A percentile compares a stretch with the other conserved stretches of the same genome.
Evolutionary conservation across 768 basidiomycete species (phyloP).

Genomic region (Xerocomellus amylosporus): DNA sequence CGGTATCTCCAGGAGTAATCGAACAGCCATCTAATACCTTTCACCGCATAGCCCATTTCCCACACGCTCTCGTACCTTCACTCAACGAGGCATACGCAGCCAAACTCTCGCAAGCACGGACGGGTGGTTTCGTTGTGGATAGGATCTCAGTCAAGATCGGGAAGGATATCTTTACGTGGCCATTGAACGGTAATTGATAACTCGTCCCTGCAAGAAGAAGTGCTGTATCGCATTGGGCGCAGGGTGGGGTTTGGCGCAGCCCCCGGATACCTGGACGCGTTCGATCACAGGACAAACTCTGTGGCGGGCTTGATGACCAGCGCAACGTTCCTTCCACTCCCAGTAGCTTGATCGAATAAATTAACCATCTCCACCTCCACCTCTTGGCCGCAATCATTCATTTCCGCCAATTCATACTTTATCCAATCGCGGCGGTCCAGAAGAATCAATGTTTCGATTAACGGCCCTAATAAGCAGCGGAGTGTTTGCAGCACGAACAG

Average conservation of each 20-base stretch:
- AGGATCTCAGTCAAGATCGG: constrained; percentile 68
- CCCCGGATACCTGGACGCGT: constrained; percentile 5
- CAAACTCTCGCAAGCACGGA: constrained; percentile 39
- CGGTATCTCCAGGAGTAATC: not conserved
- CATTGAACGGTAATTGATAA: constrained; percentile 23
- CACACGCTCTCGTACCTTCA: constrained; percentile 41
- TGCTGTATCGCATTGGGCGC: constrained; percentile 6
- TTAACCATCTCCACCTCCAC: constrained; percentile 52
- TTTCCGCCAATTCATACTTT: constrained; percentile 35
- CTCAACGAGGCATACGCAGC: constrained; percentile 51
- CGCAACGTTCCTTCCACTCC: constrained; percentile 71
- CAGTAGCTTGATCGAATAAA: constrained; percentile 68
- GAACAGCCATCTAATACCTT: constrained; percentile 30
- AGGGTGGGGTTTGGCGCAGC: constrained; percentile 2
- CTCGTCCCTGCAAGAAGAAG: constrained; percentile 3
- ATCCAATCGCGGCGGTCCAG: constrained; percentile 63
- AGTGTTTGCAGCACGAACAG: constrained; percentile 62
- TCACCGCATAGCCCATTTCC: constrained; percentile 51
- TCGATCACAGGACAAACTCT: not conserved
- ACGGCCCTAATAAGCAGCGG: constrained; percentile 66
- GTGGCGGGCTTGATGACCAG: constrained; percentile 46
- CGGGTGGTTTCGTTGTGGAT: constrained; percentile 51
- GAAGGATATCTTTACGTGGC: constrained; percentile 57
- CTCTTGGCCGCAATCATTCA: constrained; percentile 15
- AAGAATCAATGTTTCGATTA: constrained; percentile 63